A percentile compares a stretch with the other conserved stretches of the same genome.
These are phyloP conservation scores for Lepiota brunneoincarnata DNA, from an alignment of 768 basidiomycete species.

Conservation along the genomic window DNA sequence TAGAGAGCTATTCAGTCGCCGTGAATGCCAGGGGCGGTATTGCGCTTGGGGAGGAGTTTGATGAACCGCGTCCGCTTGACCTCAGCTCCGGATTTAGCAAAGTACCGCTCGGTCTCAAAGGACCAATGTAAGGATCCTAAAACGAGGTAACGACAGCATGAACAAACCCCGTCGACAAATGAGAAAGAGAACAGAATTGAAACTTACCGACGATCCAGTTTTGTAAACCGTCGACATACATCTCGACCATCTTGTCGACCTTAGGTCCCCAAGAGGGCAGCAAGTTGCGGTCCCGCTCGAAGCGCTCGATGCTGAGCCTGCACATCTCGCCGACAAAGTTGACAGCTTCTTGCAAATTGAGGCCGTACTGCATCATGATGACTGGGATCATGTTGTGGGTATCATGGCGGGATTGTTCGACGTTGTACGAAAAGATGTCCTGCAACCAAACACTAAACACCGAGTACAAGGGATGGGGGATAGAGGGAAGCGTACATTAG, in stretches of 20 bases:
- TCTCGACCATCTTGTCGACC: conserved; percentile 52
- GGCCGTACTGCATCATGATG: conserved; percentile 57
- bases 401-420: conserved; percentile 66
- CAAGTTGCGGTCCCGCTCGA: conserved; percentile 41
- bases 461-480: neutral
- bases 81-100: conserved; percentile 51
- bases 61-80: conserved; percentile 54
- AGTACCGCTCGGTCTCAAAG: conserved; percentile 66
- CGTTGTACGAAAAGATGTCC: conserved; percentile 77
- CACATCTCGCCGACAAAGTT: conserved; percentile 64
- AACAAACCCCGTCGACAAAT: too few species aligned
- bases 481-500: conserved; percentile 52
- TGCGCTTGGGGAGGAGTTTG: conserved; percentile 38
- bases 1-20: neutral
- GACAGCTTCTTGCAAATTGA: conserved; percentile 58
- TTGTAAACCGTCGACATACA: conserved; percentile 59
- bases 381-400: conserved; percentile 73
- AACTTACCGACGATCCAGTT: conserved; percentile 64
- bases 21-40: too few species aligned
- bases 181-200: neutral
- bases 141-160: neutral
- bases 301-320: conserved; percentile 48
- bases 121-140: conserved; percentile 63
- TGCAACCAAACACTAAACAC: conserved; percentile 21
- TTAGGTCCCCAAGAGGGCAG: conserved; percentile 63